These are phyloP conservation scores for Pterulicium gracile DNA, from an alignment of 1,284 basidiomycete genomes.

Conservation along the genomic window DNA sequence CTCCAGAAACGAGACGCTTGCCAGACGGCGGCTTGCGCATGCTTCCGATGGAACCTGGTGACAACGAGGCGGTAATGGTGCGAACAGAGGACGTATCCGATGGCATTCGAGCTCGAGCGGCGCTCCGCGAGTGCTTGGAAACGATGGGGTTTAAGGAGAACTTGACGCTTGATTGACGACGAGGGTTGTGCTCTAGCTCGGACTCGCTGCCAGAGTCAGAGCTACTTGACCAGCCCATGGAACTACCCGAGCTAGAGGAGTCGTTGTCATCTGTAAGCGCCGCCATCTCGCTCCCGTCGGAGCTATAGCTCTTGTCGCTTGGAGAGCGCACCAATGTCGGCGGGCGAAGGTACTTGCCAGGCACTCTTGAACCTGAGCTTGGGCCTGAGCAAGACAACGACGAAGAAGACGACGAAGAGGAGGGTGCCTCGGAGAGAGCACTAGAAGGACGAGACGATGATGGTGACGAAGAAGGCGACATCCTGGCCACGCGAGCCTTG, in stretches of 20 bases:
- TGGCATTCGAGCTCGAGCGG: too few species aligned
- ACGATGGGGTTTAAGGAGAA: conserved; percentile 5
- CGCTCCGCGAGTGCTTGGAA: conserved; percentile 26
- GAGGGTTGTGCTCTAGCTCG: conserved; percentile 19
- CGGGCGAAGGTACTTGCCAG: conserved; percentile 11
- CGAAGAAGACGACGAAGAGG: not conserved
- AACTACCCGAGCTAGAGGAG: conserved; percentile 41
- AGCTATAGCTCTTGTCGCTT: conserved; percentile 27
- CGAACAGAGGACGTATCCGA: conserved; percentile 45
- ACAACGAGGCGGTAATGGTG: conserved; percentile 28
- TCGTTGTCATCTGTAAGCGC: conserved; percentile 55
- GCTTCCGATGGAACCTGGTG: conserved; percentile 15
- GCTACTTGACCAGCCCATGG: conserved; percentile 31
- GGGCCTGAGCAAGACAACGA: conserved; percentile 29
- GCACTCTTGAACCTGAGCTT: conserved; percentile 19
- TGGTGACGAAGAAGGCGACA: too few species aligned
- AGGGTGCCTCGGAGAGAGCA: not conserved
- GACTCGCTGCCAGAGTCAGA: conserved; percentile 41
- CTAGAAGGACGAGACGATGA: too few species aligned
- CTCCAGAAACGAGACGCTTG: conserved; percentile 9
- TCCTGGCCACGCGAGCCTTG: conserved; percentile 29
- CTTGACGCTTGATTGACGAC: conserved; percentile 9
- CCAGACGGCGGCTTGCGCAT: conserved; percentile 13
- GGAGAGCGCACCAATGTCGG: conserved; percentile 21
- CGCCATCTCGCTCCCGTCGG: conserved; percentile 40